These are phyloP conservation scores for Theobroma grandiflorum DNA, from an alignment of 441 rosid genomes.

Conservation along the genomic window DNA sequence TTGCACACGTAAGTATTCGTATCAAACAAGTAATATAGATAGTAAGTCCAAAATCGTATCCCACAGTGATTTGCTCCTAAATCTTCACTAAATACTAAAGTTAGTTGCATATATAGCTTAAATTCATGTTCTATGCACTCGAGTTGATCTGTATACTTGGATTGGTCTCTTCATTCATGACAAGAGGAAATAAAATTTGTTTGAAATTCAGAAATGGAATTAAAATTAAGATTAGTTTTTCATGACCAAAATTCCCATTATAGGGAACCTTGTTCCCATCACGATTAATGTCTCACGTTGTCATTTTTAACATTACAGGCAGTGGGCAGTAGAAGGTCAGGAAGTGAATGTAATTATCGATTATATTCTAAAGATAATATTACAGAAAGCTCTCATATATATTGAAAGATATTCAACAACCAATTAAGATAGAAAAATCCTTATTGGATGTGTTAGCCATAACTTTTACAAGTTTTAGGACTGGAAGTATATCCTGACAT, in stretches of 20 bases:
- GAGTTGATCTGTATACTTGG: too few relatives aligned
- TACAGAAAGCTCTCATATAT: neutral
- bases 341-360: slow-evolving; percentile 73
- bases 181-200: neutral
- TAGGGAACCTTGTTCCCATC: neutral
- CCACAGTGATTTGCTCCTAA: too few relatives aligned
- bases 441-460: neutral
- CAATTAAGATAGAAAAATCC: neutral
- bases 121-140: too few relatives aligned
- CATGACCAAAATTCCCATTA: neutral
- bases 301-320: slow-evolving; percentile 50
- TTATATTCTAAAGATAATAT: slow-evolving; percentile 70
- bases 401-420: neutral
- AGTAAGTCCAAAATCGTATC: too few relatives aligned
- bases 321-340: slow-evolving; percentile 59
- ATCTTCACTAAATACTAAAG: too few relatives aligned
- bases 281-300: neutral
- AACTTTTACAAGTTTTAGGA: slow-evolving; percentile 63
- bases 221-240: neutral
- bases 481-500: slow-evolving; percentile 82
- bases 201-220: neutral
- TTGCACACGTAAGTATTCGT: too few relatives aligned
- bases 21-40: too few relatives aligned
- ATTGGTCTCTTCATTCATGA: too few relatives aligned
- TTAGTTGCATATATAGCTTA: neutral